Conservation (phyloP, 805 yeast species). For the Ascoidea rubescens region DNA sequence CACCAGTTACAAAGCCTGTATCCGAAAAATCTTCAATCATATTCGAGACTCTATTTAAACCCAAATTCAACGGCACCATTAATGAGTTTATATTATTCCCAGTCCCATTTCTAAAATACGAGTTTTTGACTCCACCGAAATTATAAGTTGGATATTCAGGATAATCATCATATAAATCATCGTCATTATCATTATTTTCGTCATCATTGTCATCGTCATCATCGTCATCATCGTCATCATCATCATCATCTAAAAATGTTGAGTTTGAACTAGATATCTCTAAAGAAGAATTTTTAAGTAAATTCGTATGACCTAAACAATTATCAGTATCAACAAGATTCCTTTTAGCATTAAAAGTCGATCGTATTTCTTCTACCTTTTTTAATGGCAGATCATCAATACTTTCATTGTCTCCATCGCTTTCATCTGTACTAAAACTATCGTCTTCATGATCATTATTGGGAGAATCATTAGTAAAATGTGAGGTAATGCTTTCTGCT, state of each 20-base stretch:
- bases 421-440: background rate
- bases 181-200: background rate
- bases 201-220: constrained; percentile 3
- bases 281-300: constrained; percentile 4
- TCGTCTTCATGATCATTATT: background rate
- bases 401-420: background rate
- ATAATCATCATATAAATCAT: background rate
- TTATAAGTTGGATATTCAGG: background rate
- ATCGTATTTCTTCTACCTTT: background rate
- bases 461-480: too few relatives aligned
- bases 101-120: too few relatives aligned
- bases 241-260: constrained; percentile 1
- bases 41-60: too few relatives aligned
- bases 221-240: constrained; percentile 5
- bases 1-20: too few relatives aligned
- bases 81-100: too few relatives aligned
- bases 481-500: too few relatives aligned
- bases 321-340: background rate
- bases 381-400: background rate
- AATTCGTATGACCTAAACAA: background rate
- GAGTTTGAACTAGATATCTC: constrained; percentile 1
- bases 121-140: background rate
- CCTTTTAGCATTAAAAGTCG: background rate
- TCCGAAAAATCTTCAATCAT: too few relatives aligned
- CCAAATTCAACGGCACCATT: too few relatives aligned